A percentile compares a stretch with the other conserved stretches of the same genome.
Conservation (phyloP, 768 basidiomycete genomes). For the Xerocomellus chrysenteron region DNA sequence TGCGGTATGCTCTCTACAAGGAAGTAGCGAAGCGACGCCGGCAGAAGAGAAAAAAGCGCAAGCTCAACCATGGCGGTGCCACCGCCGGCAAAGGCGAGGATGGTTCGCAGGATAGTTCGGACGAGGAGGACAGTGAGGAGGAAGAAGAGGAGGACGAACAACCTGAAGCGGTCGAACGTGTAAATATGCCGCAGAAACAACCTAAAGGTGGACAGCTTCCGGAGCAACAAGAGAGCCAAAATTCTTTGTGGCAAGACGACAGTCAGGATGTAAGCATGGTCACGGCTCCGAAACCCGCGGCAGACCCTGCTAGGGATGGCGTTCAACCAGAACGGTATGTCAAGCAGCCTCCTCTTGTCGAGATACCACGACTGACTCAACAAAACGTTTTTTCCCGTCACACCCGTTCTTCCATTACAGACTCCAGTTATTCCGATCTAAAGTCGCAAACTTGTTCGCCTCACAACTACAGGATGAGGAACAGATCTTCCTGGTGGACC, state of each 20-base stretch:
- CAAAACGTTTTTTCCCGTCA: not conserved
- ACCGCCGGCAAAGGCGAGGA: slow-evolving; percentile 53
- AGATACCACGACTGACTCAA: not conserved
- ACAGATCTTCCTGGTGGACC: slow-evolving; percentile 64
- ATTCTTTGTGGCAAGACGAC: slow-evolving; percentile 66
- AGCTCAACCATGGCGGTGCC: slow-evolving; percentile 69
- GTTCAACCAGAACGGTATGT: slow-evolving; percentile 61
- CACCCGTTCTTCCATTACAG: slow-evolving; percentile 37
- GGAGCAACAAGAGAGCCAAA: slow-evolving; percentile 39
- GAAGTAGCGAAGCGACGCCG: slow-evolving; percentile 82
- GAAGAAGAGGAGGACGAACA: slow-evolving; percentile 45
- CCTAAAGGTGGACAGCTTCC: slow-evolving; percentile 23
- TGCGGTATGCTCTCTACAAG: slow-evolving; percentile 96
- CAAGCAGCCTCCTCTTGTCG: slow-evolving; percentile 2
- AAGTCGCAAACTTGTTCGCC: slow-evolving; percentile 70
- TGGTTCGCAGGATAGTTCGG: slow-evolving; percentile 36
- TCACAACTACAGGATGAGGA: slow-evolving; percentile 73
- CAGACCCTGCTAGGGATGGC: slow-evolving; percentile 38
- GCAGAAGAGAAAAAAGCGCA: slow-evolving; percentile 77
- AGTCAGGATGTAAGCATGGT: slow-evolving; percentile 67
- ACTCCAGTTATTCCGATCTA: slow-evolving; percentile 75
- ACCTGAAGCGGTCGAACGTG: slow-evolving; percentile 41
- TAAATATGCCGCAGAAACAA: slow-evolving; percentile 45
- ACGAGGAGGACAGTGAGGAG: slow-evolving; percentile 40
- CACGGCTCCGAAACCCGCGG: slow-evolving; percentile 40